These are phyloP conservation scores for Lachancea waltii DNA, from an alignment of 805 yeast species.

Conservation along the genomic window DNA sequence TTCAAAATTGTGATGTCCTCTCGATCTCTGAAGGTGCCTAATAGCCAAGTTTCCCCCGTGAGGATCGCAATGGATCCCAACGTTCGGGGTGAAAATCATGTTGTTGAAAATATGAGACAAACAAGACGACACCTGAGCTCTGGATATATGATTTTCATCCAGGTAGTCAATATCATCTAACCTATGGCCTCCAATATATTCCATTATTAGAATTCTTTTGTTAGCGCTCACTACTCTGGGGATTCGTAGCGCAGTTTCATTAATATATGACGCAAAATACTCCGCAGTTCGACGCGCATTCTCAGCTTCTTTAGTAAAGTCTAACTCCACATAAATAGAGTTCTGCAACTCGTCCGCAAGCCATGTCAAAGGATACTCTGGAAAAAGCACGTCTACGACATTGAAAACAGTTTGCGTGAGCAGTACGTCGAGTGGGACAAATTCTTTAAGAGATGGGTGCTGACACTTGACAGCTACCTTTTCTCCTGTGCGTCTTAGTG, in stretches of 20 bases:
- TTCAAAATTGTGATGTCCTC: conserved; percentile 66
- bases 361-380: conserved; percentile 93
- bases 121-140: conserved; percentile 77
- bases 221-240: conserved; percentile 67
- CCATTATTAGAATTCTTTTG: conserved; percentile 78
- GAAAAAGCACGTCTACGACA: conserved; percentile 71
- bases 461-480: conserved; percentile 92
- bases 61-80: conserved; percentile 94
- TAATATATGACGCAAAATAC: conserved; percentile 51
- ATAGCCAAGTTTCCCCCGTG: conserved; percentile 96
- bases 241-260: conserved; percentile 67
- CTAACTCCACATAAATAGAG: conserved; percentile 85
- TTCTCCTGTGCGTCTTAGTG: conserved; percentile 46
- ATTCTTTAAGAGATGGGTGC: conserved; percentile 80
- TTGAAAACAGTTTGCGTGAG: conserved; percentile 72
- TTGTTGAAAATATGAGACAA: conserved; percentile 85
- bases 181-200: conserved; percentile 73
- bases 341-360: conserved; percentile 86
- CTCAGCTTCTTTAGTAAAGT: conserved; percentile 78
- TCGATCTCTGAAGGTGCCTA: conserved; percentile 35
- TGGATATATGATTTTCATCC: conserved; percentile 54
- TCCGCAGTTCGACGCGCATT: conserved; percentile 68
- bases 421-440: conserved; percentile 83
- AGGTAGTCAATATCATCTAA: conserved; percentile 69
- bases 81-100: conserved; percentile 92